Base-by-base conservation (phyloP, 768 basidiomycete genomes). In the Porphyrellus cyaneotinctus region DNA sequence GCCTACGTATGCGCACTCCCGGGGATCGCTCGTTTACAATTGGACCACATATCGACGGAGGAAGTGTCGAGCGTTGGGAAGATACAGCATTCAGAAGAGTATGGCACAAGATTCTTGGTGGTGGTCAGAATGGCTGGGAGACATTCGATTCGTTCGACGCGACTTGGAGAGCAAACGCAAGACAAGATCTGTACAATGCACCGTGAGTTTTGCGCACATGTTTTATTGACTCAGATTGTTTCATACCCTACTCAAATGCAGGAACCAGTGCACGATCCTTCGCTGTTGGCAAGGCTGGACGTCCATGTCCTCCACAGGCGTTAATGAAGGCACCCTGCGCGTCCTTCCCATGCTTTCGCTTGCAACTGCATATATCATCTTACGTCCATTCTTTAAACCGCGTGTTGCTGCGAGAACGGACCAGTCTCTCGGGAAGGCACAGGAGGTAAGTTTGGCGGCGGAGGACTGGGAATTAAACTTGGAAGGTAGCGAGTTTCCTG, bases 21-120 rank as follows among this genome's bases (percentile, higher is more conserved):
- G 90, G 88, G 0, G 88, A 88, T 54, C 68, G 74, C 13, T 75
- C 76, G 43, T 90, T 90, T 62, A 76, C 81, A 0, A 70, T 90
- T 2, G 86, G 83, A 0, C 83, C 86, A 12, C 83, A 86, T 49
- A 65, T 75, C 15, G 80, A 82, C 45, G 75, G 75, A 0, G 81
- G 81, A 11, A 74, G 76, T 9, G 69, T 78, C 53, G 72, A 86
- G 71, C 66, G 84, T 2, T 81, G 80, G 80, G 78, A 82, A 61
- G 79, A 84, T 62, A 63, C 68, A 1, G 60, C 57, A 1, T 76
- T 74, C 46, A 64, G 75, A 23, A 60, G 48, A 6, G 75, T 77
- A 32, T 82, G 75, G 58, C 32, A 57, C 1, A 68, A 69, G 20
- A 78, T 85, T 42, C 61, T 85, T 9, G 55, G 68, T 35, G 73